Base-by-base conservation (phyloP, 176 grass and related monocot species). In the Guadua angustifolia region DNA sequence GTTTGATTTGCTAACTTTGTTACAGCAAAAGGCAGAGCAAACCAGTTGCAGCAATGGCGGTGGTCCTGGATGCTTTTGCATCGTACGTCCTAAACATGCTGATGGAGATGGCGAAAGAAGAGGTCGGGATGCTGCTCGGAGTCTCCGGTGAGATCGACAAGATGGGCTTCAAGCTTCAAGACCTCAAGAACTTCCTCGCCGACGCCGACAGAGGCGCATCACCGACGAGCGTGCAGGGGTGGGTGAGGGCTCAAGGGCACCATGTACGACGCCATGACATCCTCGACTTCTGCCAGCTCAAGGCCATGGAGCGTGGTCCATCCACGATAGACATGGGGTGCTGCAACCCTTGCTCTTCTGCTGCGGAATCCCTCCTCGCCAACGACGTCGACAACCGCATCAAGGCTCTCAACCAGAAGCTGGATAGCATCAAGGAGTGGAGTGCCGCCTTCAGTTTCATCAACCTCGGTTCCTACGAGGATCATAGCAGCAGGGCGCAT, bases 201-300 rank as follows among this genome's bases (percentile, higher is more conserved):
- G 49, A 51, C 5, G 49, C 49, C 1, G 51, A 53, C 1, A 16
- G 47, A 16, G 14, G 47, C 14, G 1, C 47, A 50, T 50, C 47
- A 4, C 13, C 14, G 13, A 75, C 0, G 1, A 2, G 0, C 1
- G 81, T 83, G 15, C 22, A 69, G 0, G 77, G 69, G 4, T 78
- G 75, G 58, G 75, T 78, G 11, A 63, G 13, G 22, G 75, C 75
- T 78, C 14, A 78, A 21, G 39, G 58, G 10, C 4, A 9, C 8
- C 76, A 64, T 79, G 76, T 79, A 79, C 2, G 42, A 65, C 0
- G 76, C 59, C 58, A 47, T 15, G 42, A 65, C 59, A 65, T 79
- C 22, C 76, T 49, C 10, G 76, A 79, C 15, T 59, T 65, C n/a
- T 79, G 77, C 26, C 59, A 66, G 16, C 43, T 79, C 11, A 63